Conservation (phyloP, 2,329 filamentous ascomycete genomes). For the Alternaria burnsii region DNA sequence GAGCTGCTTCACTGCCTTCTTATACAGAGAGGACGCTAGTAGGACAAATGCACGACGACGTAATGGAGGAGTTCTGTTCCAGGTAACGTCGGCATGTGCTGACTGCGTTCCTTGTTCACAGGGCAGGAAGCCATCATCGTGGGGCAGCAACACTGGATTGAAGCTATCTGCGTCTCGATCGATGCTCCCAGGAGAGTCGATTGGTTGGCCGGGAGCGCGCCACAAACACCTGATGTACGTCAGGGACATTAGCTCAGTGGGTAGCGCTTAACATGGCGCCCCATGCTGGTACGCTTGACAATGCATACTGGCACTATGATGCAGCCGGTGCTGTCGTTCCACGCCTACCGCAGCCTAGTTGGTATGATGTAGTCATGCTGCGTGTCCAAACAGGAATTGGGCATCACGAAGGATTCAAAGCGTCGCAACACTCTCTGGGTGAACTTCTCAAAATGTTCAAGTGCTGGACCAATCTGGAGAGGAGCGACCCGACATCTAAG, state of each 20-base stretch:
- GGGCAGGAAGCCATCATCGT: constrained; percentile 6
- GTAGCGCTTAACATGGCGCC: constrained; percentile 20
- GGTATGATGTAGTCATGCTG: constrained; percentile 17
- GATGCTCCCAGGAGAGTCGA: constrained; percentile 9
- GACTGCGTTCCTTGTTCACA: constrained; percentile 3
- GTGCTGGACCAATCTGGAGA: background rate
- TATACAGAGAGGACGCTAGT: constrained; percentile 25
- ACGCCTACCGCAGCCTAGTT: constrained; percentile 13
- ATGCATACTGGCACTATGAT: constrained; percentile 19
- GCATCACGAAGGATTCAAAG: background rate
- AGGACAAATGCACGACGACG: constrained; percentile 30
- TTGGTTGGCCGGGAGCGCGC: constrained; percentile 9
- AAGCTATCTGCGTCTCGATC: constrained; percentile 13
- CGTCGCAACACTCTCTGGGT: background rate
- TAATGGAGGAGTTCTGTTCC: constrained; percentile 28
- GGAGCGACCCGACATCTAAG: background rate
- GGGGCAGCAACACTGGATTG: constrained; percentile 8
- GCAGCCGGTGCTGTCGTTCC: constrained; percentile 12
- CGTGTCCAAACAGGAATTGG: constrained; percentile 13
- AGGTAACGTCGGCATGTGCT: background rate
- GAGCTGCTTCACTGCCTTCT: constrained; percentile 22
- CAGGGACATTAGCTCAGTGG: constrained; percentile 20
- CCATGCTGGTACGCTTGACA: constrained; percentile 23
- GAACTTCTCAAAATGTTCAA: background rate
- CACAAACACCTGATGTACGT: constrained; percentile 21